These are phyloP conservation scores for Scleroderma bovista DNA, from an alignment of 768 basidiomycete genomes.

Conservation along the genomic window DNA sequence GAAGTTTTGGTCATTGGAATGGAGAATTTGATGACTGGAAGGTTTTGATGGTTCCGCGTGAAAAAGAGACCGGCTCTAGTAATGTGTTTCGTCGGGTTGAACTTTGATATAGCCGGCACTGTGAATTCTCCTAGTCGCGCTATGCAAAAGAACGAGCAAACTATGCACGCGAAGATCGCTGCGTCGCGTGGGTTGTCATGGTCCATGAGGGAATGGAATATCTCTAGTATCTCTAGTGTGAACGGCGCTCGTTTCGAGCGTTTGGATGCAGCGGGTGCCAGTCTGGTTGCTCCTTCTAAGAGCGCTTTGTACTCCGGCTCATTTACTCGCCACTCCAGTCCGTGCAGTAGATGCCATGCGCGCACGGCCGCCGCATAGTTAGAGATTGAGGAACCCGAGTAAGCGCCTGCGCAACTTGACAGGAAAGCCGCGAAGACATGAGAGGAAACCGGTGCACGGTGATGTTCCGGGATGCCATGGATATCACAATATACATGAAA, in stretches of 20 bases:
- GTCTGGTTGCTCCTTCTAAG: slow-evolving; percentile 8
- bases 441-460: slow-evolving; percentile 23
- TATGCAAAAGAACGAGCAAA: slow-evolving; percentile 30
- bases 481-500: slow-evolving; percentile 41
- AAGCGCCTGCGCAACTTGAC: slow-evolving; percentile 25
- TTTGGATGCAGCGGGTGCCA: slow-evolving; percentile 14
- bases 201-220: slow-evolving; percentile 15
- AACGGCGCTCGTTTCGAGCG: slow-evolving; percentile 26
- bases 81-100: slow-evolving; percentile 27
- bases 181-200: slow-evolving; percentile 25
- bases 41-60: slow-evolving; percentile 15
- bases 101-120: slow-evolving; percentile 25
- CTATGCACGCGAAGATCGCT: slow-evolving; percentile 20
- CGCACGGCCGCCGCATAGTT: slow-evolving; percentile 36
- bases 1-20: slow-evolving; percentile 18
- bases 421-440: slow-evolving; percentile 26
- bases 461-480: slow-evolving; percentile 23
- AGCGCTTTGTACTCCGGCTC: slow-evolving; percentile 20
- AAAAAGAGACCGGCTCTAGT: slow-evolving; percentile 18
- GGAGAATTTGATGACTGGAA: slow-evolving; percentile 5
- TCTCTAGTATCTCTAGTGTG: slow-evolving; percentile 9
- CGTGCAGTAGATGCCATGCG: slow-evolving; percentile 45
- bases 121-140: slow-evolving; percentile 36
- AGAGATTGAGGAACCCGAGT: slow-evolving; percentile 26
- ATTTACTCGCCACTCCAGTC: slow-evolving; percentile 28